phyloP scores from a whole-genome alignment of 768 basidiomycete species.

The Trametes cubensis region DNA sequence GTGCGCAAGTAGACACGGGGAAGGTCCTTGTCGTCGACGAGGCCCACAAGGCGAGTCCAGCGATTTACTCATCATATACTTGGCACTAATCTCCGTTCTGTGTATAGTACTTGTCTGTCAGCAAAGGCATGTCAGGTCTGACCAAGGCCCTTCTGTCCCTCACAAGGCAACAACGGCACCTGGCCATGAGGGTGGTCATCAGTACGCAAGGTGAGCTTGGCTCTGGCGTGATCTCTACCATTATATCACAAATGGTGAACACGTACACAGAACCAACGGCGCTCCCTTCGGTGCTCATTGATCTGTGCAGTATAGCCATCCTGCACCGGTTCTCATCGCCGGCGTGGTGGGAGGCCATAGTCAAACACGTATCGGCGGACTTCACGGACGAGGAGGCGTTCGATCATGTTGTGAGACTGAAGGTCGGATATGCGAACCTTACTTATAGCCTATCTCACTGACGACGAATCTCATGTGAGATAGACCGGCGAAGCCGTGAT shows the following conservation, averaged over 20 bases:
- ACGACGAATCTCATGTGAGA: no score
- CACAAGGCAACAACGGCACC: slow-evolving; percentile 70
- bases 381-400: slow-evolving; percentile 62
- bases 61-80: neutral
- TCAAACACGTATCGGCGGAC: slow-evolving; percentile 67
- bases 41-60: slow-evolving; percentile 62
- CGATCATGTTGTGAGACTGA: slow-evolving; percentile 63
- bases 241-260: no score
- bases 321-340: slow-evolving; percentile 77
- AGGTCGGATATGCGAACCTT: slow-evolving; percentile 43
- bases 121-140: slow-evolving; percentile 50
- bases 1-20: slow-evolving; percentile 60
- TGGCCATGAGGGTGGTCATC: slow-evolving; percentile 72
- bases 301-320: slow-evolving; percentile 64
- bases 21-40: slow-evolving; percentile 76
- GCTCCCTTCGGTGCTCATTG: slow-evolving; percentile 66
- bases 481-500: slow-evolving; percentile 76
- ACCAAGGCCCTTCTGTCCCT: slow-evolving; percentile 61
- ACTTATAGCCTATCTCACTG: no score
- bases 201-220: slow-evolving; percentile 63
- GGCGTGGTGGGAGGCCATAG: slow-evolving; percentile 73
- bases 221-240: neutral
- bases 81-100: neutral
- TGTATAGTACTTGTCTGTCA: slow-evolving; percentile 58
- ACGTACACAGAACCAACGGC: slow-evolving; percentile 63